A percentile compares a stretch with the other conserved stretches of the same genome.
Conservation (phyloP, 305 asterid genomes). For the Ilex paraguariensis region DNA sequence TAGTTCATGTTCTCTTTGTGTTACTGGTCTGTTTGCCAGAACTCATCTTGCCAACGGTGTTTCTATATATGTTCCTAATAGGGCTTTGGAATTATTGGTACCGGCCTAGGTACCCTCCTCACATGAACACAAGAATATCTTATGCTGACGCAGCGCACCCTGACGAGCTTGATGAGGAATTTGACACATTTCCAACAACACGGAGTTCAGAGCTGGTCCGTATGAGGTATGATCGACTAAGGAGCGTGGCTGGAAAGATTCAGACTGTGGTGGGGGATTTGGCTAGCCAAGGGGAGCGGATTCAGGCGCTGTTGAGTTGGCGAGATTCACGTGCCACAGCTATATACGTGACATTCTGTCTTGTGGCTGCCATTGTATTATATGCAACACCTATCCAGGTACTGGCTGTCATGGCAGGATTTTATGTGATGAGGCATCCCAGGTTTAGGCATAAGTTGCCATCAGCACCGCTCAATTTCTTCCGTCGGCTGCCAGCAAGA, state of each 20-base stretch:
- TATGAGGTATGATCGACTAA: conserved; percentile 77
- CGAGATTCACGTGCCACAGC: conserved; percentile 86
- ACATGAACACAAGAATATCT: conserved; percentile 73
- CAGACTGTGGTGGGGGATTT: conserved; percentile 81
- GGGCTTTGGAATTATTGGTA: conserved; percentile 75
- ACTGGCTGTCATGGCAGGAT: conserved; percentile 39
- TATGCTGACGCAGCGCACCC: conserved; percentile 62
- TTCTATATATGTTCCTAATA: conserved; percentile 71
- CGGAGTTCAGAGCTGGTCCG: conserved; percentile 50
- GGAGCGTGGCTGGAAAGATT: conserved; percentile 75
- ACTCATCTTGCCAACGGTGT: conserved; percentile 66
- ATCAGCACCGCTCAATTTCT: conserved; percentile 67
- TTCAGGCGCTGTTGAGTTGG: conserved; percentile 85
- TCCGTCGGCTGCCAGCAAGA: conserved; percentile 81
- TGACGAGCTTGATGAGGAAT: conserved; percentile 94
- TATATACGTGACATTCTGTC: conserved; percentile 57
- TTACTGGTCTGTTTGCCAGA: conserved; percentile 73
- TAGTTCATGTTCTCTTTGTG: conserved; percentile 68
- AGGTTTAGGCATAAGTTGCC: conserved; percentile 70
- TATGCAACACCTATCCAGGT: conserved; percentile 61
- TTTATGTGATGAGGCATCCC: conserved; percentile 84
- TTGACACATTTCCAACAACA: conserved; percentile 70
- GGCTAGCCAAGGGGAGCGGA: conserved; percentile 86
- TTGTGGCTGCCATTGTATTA: conserved; percentile 51
- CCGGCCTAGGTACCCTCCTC: conserved; percentile 74